Percentiles rank a stretch among this genome's conserved stretches.
These are phyloP conservation scores for Vanrija pseudolonga DNA, from an alignment of 1,284 basidiomycete species.

Conservation along the genomic window DNA sequence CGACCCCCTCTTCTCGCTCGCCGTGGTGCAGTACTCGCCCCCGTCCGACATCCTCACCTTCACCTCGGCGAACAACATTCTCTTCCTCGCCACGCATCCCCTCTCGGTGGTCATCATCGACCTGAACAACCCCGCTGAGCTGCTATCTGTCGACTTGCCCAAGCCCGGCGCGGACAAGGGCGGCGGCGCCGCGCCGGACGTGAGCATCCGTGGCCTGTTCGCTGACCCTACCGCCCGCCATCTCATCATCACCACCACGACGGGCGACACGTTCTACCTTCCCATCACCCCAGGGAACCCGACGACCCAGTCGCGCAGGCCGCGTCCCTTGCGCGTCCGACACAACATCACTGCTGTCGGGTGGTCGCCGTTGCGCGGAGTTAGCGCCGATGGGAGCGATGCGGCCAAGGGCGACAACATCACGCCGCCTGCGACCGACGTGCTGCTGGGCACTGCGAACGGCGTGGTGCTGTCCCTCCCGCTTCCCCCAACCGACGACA, in stretches of 20 bases:
- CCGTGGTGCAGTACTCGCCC: slow-evolving; percentile 80
- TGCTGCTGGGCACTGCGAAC: slow-evolving; percentile 76
- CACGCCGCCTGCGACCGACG: slow-evolving; percentile 38
- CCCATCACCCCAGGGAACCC: slow-evolving; percentile 50
- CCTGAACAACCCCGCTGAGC: slow-evolving; percentile 73
- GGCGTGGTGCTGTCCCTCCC: slow-evolving; percentile 77
- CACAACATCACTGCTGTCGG: slow-evolving; percentile 88
- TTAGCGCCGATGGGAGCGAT: background rate
- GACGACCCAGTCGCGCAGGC: slow-evolving; percentile 59
- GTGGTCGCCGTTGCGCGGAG: slow-evolving; percentile 67
- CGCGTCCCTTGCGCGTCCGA: slow-evolving; percentile 73
- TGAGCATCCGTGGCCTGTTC: slow-evolving; percentile 68
- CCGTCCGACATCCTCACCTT: slow-evolving; percentile 74
- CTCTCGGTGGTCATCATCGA: slow-evolving; percentile 79
- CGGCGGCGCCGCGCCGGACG: slow-evolving; percentile 44
- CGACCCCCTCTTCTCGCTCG: slow-evolving; percentile 74
- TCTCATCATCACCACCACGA: slow-evolving; percentile 74
- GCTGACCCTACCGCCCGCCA: slow-evolving; percentile 90
- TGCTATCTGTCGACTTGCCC: slow-evolving; percentile 70
- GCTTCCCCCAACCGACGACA: slow-evolving; percentile 72
- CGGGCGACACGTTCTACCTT: slow-evolving; percentile 93
- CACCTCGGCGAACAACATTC: slow-evolving; percentile 76
- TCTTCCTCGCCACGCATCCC: slow-evolving; percentile 76
- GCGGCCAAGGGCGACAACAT: background rate
- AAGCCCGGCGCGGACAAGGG: slow-evolving; percentile 55